Evolutionary conservation across 345 rosid species (phyloP).

Genomic region (Acer negundo): DNA sequence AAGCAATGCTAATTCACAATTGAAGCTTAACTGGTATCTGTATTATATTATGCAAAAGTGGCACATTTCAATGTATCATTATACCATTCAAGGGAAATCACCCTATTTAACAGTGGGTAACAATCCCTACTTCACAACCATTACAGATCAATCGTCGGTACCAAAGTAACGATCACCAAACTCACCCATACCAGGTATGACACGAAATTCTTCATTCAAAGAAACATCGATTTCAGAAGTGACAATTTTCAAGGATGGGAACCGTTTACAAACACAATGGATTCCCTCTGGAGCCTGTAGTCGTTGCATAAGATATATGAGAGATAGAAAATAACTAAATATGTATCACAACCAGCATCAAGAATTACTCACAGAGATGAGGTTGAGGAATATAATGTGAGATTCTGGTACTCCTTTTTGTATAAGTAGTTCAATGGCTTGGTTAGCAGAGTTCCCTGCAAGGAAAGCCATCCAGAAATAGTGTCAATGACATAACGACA

Average conservation of each 20-base stretch:
- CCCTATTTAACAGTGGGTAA: conserved; percentile 12
- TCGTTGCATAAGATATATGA: neutral
- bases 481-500: neutral
- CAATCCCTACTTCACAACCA: neutral
- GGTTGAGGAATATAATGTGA: conserved; percentile 91
- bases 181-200: conserved; percentile 98
- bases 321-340: neutral
- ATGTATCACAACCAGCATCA: neutral
- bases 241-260: conserved; percentile 84
- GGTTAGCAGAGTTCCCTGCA: conserved; percentile 93
- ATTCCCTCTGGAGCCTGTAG: conserved; percentile 96
- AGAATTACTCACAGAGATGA: conserved; percentile 71
- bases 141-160: conserved; percentile 67
- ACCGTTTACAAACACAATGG: conserved; percentile 82
- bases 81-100: neutral
- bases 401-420: conserved; percentile 97
- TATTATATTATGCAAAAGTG: neutral
- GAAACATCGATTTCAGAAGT: conserved; percentile 94
- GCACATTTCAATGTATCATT: conserved; percentile 13
- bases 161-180: conserved; percentile 98
- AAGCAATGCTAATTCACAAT: neutral
- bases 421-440: conserved; percentile 85
- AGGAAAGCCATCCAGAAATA: conserved; percentile 14
- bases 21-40: neutral
- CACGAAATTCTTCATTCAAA: conserved; percentile 83